Evolutionary conservation across 2,329 filamentous ascomycete species (phyloP).

Genomic region (Cladophialophora exuberans): DNA sequence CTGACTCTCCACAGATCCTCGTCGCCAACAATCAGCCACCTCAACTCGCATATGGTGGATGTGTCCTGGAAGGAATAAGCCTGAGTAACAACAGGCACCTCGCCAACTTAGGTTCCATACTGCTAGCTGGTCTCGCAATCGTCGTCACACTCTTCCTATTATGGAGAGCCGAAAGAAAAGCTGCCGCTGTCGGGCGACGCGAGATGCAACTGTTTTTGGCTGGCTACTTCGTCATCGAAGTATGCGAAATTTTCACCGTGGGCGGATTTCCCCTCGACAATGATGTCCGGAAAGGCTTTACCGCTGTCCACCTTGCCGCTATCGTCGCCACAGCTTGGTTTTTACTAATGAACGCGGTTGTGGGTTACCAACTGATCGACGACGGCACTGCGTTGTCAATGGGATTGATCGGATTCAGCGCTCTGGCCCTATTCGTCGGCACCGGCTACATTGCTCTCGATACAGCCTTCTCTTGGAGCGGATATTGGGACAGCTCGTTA

Average conservation of each 20-base stretch:
- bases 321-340: slow-evolving; percentile 90
- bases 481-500: slow-evolving; percentile 69
- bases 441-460: slow-evolving; percentile 96
- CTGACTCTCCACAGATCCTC: slow-evolving; percentile 61
- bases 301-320: slow-evolving; percentile 84
- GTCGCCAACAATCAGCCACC: slow-evolving; percentile 61
- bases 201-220: slow-evolving; percentile 96
- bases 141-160: slow-evolving; percentile 67
- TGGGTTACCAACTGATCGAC: slow-evolving; percentile 91
- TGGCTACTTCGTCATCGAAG: slow-evolving; percentile 81
- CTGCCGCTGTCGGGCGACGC: slow-evolving; percentile 89
- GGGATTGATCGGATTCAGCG: slow-evolving; percentile 72
- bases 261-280: slow-evolving; percentile 79
- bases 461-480: slow-evolving; percentile 84
- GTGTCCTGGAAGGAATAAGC: slow-evolving; percentile 73
- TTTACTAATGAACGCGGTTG: slow-evolving; percentile 84
- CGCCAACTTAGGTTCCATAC: slow-evolving; percentile 89
- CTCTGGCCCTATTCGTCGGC: slow-evolving; percentile 75
- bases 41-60: slow-evolving; percentile 62
- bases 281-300: slow-evolving; percentile 77
- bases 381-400: slow-evolving; percentile 88
- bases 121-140: slow-evolving; percentile 80
- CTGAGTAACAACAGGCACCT: slow-evolving; percentile 68
- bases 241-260: slow-evolving; percentile 96
- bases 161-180: slow-evolving; percentile 82